A percentile compares a stretch with the other conserved stretches of the same genome.
phyloP scores from a whole-genome alignment of 2,329 filamentous ascomycete species.

The Helotiales sp. region DNA sequence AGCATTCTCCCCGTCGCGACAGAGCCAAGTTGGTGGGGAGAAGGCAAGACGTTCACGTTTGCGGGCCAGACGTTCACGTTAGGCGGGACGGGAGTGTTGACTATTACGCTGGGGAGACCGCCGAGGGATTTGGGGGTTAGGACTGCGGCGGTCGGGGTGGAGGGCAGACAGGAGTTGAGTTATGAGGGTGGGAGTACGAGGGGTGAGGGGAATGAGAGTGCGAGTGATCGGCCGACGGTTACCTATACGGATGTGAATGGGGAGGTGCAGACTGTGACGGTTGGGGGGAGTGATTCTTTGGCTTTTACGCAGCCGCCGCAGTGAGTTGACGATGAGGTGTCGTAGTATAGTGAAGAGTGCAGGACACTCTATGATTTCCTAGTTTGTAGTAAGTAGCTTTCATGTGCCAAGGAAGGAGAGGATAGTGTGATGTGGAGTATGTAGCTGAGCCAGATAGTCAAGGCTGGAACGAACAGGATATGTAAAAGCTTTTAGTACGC shows the following conservation, averaged over 20 bases:
- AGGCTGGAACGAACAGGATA: background rate
- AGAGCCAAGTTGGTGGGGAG: background rate
- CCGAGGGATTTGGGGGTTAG: background rate
- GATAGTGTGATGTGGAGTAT: background rate
- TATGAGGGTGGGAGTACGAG: conserved; percentile 8
- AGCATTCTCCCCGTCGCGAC: background rate
- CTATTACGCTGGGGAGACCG: conserved; percentile 3
- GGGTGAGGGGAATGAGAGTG: background rate
- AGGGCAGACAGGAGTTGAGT: conserved; percentile 8
- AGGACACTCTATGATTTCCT: background rate
- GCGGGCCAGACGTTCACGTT: conserved; percentile 3
- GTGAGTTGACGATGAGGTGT: background rate
- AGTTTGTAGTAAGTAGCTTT: too few species aligned
- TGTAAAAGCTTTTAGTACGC: conserved; percentile 12
- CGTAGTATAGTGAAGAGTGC: background rate
- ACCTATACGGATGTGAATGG: background rate
- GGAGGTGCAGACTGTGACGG: background rate
- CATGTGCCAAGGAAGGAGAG: background rate
- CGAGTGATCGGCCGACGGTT: background rate
- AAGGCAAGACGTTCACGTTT: background rate
- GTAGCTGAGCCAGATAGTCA: background rate
- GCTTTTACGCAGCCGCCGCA: background rate
- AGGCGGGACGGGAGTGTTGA: conserved; percentile 5
- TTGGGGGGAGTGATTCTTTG: background rate
- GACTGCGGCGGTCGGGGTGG: background rate